Evolutionary conservation across 768 basidiomycete species (phyloP), one percentile per base, ranked within the genome.

Genomic region (Mycena sanguinolenta): DNA sequence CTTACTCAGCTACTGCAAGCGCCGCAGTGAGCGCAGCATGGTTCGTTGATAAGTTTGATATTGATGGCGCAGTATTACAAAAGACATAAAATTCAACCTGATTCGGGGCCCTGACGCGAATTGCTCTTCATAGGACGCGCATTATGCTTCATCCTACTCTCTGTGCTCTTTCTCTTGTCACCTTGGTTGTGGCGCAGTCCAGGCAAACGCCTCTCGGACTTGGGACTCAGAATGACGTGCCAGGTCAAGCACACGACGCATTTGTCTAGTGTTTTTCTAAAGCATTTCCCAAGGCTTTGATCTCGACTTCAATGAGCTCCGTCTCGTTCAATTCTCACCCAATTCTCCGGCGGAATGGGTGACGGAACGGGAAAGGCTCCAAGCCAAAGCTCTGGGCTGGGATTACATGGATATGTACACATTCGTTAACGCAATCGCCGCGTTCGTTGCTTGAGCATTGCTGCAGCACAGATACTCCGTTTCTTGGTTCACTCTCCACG

Each of bases 261-360:
- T 19, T 17, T 42, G 6, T 42, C 16, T 7, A 42, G n/a, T 17
- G 7, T 1, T 21, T 42, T 42, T 19, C 39, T 19, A 7, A 54
- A 42, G 7, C 14, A 49, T 19, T 34, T 32, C 19, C 10, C 42
- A 81, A 36, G 88, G 87, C 32, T 87, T 86, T 78, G 80, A 82
- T 71, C 79, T 90, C 61, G 84, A 91, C 78, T 79, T 90, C 46
- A 77, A 83, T 34, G 87, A 82, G 58, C 79, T 81, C 61, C 84
- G 90, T 34, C 79, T 90, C 53, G 87, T 91, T 25, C 86, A 89
- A 74, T 81, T 91, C 74, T 69, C 63, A 1, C 82, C 84, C 54
- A 87, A 50, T 28, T 32, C 77, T 78, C 74, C 77, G 77, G 28
- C 65, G 36, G 36, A 32, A 38, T 74, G 73, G 73, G 44, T 74